Base-by-base conservation (phyloP, 176 grass and related monocot genomes). In the Triticum dicoccoides region DNA sequence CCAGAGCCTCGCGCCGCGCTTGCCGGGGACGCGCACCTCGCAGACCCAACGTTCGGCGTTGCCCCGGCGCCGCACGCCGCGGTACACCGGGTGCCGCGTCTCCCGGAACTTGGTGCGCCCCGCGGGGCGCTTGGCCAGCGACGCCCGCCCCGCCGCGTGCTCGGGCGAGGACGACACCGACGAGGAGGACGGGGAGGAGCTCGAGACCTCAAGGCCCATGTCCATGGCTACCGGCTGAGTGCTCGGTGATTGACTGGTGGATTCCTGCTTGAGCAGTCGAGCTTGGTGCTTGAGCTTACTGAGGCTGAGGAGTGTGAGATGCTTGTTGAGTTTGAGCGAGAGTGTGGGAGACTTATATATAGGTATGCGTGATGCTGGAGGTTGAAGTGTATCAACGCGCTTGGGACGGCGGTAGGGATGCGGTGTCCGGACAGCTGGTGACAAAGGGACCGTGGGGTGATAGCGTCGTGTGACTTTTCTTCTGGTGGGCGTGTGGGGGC, bases 91-190 rank as follows among this genome's bases (percentile, higher is more conserved):
- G 85, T 97, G 95, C n/a, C 95, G 86, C 64, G 95, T 97, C 86
- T 97, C 95, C 35, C 87, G 71, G 78, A 97, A 97, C 82, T 97
- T 97, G 86, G 89, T 97, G 18, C 92, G 78, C 17, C 95, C 92
- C 9, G 86, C 90, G 9, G 86, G 92, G 0, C 92, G 84, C 92
- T 97, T 97, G 17, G 86, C 83, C 61, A 84, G 81, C 4, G 88
- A 78, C 42, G 69, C 76, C 17, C 66, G 21, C 59, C 8, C 25
- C 64, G 49, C 21, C 32, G 18, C 47, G 47, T 51, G 47, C 4
- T 15, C 47, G 13, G 47, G 47, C 49, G 49, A 52, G 49, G 49
- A 52, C 49, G 49, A 52, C 14, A 17, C 49, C 49, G 49, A 21
- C 67, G 67, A 69, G 15, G 51, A 71, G 33, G 56, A 82, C 2